Base-by-base conservation (phyloP, 495 filamentous ascomycete species). In the Aspergillus indologenus region DNA sequence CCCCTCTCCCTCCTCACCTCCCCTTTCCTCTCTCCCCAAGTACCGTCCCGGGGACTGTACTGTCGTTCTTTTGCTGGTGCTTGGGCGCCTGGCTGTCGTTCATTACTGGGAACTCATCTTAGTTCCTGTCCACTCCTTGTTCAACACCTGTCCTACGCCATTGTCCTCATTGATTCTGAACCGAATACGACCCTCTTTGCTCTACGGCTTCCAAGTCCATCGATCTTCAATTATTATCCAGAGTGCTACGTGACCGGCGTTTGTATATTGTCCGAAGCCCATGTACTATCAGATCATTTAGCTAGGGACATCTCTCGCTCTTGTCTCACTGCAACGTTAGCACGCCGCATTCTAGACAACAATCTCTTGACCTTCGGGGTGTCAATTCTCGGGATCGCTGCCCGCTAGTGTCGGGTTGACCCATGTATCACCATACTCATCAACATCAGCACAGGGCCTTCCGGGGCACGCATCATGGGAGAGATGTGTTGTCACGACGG, bases 91-190 rank as follows among this genome's bases (percentile, higher is more conserved):
- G 66, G 65, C 70, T 65, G 62, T 65, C 72, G 64, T 59, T 75
- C 70, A 50, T 69, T 72, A 68, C 34, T 49, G 52, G 67, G 63
- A 66, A 57, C 53, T 45, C 24, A 20, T 56, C 51, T n/a, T 44
- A 31, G 56, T 60, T 60, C 67, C 66, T 54, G 59, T 69, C 68
- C 75, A 71, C 61, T 77, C 75, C 24, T 72, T 76, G 42, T 24
- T 47, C 45, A 56, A 55, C 52, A 24, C 34, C 18, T 45, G 22
- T 31, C 21, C 45, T 53, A 43, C 49, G 18, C 29, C 42, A 26
- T 61, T 50, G 43, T 56, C 53, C 53, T 47, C 26, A 18, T 62
- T 49, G 20, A 54, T 45, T 24, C 19, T 54, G 43, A 19, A 18
- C 40, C 42, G 21, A 22, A 20, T 18, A 17, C 44, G 29, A 21